Base-by-base conservation (phyloP, 768 basidiomycete genomes). In the Clitopilus passeckerianus region DNA sequence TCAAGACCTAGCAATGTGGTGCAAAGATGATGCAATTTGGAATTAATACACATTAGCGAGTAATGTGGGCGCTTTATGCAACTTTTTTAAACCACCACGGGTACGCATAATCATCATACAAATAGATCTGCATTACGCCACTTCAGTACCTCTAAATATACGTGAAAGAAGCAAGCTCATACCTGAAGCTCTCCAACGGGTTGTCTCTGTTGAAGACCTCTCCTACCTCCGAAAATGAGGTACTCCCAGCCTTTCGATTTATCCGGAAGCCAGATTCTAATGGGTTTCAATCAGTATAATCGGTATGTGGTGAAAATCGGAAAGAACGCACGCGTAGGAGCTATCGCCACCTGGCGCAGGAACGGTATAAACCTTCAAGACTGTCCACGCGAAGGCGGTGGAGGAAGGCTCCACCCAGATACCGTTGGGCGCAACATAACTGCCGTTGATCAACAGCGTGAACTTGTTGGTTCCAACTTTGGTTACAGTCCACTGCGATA, bases 31-130 rank as follows among this genome's bases (percentile, higher is more conserved):
- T 30, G 27, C 27, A 3, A 30, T 30, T 30, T 30, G 27, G 27
- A 30, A 30, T 30, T 30, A 30, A 30, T 30, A 30, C 27, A 30
- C 7, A 7, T 30, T 30, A n/a, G n/a, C 27, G 7, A 30, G 27
- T 30, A 30, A 30, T 30, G 27, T 30, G 4, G 7, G 27, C 7
- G 4, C 27, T 23, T 53, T 33, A 58, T 22, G 24, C 57, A 15
- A 58, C 57, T 23, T 34, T 27, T 15, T 58, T 58, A 20, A 58
- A 58, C 57, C 57, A 58, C 57, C 57, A 58, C n/a, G 57, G 57
- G 18, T 9, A 37, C 18, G 44, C 44, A 16, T 9, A 20, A 12
- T 27, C 46, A 16, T 18, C 46, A 5, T 18, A n/a, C 46, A 50
- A 22, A n/a, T 22, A 50, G 22, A 41, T 41, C 37, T 41, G n/a